Conservation (phyloP, 257 asterid species). For the Petunia secreta region DNA sequence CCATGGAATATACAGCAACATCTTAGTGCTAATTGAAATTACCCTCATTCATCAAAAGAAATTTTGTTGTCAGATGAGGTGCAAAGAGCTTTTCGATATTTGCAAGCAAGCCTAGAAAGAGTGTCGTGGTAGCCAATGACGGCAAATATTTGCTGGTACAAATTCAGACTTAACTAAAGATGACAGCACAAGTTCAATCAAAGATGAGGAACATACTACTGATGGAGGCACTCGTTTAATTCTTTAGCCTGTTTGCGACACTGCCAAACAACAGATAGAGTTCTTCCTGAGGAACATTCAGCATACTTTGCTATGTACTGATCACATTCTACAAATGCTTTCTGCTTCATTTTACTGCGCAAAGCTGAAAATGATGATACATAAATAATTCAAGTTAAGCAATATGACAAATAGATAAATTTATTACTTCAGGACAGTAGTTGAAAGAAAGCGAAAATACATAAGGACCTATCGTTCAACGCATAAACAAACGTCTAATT, state of each 20-base stretch:
- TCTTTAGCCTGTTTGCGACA: conserved; percentile 88
- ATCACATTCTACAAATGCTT: conserved; percentile 75
- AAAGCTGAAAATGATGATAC: conserved; percentile 55
- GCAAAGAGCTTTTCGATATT: too few relatives aligned
- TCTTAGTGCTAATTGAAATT: too few relatives aligned
- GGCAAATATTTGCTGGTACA: too few relatives aligned
- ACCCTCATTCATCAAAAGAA: too few relatives aligned
- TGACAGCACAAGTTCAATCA: too few relatives aligned
- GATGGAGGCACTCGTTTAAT: conserved; percentile 85
- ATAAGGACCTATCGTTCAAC: not conserved
- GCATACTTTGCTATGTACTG: conserved; percentile 66
- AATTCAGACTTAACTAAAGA: too few relatives aligned
- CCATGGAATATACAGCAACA: too few relatives aligned
- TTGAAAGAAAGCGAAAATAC: not conserved
- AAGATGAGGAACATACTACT: conserved; percentile 57
- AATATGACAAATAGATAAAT: too few relatives aligned
- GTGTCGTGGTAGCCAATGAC: too few relatives aligned
- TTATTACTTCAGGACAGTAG: not conserved
- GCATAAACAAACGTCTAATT: not conserved
- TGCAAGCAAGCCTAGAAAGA: too few relatives aligned
- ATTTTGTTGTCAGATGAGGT: too few relatives aligned
- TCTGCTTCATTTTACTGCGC: conserved; percentile 95
- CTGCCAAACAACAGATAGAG: conserved; percentile 78
- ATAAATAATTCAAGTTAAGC: not conserved
- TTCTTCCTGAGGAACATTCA: conserved; percentile 80